Base-by-base conservation (phyloP, 352 stramenopile species). In the Globisporangium spiculum region DNA sequence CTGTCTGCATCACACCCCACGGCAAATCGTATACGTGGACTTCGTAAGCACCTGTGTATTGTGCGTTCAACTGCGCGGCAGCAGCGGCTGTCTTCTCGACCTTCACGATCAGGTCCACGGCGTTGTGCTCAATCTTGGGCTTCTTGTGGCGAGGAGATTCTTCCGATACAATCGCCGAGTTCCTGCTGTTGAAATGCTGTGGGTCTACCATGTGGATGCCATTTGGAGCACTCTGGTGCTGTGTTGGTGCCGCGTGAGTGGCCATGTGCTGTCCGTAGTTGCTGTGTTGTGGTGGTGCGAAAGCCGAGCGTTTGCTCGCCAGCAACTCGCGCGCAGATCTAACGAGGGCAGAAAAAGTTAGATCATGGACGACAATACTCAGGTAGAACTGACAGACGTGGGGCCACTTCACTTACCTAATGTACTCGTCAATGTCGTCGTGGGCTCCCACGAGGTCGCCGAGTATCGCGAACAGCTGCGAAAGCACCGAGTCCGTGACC, bases 11-110 rank as follows among this genome's bases (percentile, higher is more conserved):
- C 10, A 75, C 75, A 1, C 77, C 77, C 80, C 80, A 90, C 44
- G 81, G 80, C 70, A 92, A 64, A 20, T 90, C 81, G n/a, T 83
- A 85, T 55, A 92, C 81, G 66, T 81, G 86, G 16, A 89, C 80
- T 41, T 92, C 80, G 46, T 80, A 77, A 1, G 69, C 61, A 1
- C 67, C 71, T 22, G 69, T 46, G 20, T 36, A 22, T 10, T 62
- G n/a, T 12, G 16, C 55, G 61, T 68, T 70, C 7, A 50, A 38
- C 20, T 41, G 20, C 36, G 60, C 67, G 7, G 27, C n/a, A 38
- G 73, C 69, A 7, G 41, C 44, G 3, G 74, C 78, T n/a, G 69
- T 70, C 16, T 70, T 70, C 65, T 91, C 81, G 20, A 81, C 64
- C 60, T 92, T 90, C 65, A 92, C 65, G 52, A 80, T 62, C 57